Base-by-base conservation (phyloP, 2,329 filamentous ascomycete genomes). In the Alternaria conjuncta region DNA sequence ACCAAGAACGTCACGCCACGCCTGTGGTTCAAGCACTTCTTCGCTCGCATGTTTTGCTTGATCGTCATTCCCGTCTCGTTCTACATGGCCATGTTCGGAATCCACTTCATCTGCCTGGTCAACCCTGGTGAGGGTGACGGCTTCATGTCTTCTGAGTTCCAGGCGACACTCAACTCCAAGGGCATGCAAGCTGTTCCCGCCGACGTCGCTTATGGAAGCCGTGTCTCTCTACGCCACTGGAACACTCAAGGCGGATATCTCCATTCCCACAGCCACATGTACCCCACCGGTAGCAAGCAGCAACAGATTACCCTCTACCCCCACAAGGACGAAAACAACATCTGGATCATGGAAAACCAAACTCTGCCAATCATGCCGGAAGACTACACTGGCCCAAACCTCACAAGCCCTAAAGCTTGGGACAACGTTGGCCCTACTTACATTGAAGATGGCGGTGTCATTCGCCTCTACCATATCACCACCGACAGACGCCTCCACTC, bases 91-190 rank as follows among this genome's bases (percentile, higher is more conserved):
- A 97, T 98, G 92, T 99, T 99, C 76, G 94, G 89, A 57, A 96
- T 99, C 74, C 96, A 99, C 85, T 99, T 99, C 82, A 72, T 94
- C 71, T 96, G 93, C 84, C 87, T 99, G 45, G 88, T 91, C 64
- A 99, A 99, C 82, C 96, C 96, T 26, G 96, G 96, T 64, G 96
- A 99, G 56, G 96, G 96, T 58, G 96, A 99, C 81, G 96, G 96
- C 59, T 99, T 99, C 85, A 99, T 99, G 96, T 97, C 94, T 78
- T 97, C 95, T 59, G 96, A 99, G 78, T 99, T 99, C 85, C 96
- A 99, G 83, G 92, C 96, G 30, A 98, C 96, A 3, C 86, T 99
- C 70, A 99, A 98, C 84, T 94, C 90, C 75, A 99, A 98, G 85
- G 90, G 88, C 57, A 99, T 99, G 96, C 90, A 93, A 78, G 94